Evolutionary conservation across 2,329 filamentous ascomycete species (phyloP).

Genomic region (Monosporascus cannonballus): DNA sequence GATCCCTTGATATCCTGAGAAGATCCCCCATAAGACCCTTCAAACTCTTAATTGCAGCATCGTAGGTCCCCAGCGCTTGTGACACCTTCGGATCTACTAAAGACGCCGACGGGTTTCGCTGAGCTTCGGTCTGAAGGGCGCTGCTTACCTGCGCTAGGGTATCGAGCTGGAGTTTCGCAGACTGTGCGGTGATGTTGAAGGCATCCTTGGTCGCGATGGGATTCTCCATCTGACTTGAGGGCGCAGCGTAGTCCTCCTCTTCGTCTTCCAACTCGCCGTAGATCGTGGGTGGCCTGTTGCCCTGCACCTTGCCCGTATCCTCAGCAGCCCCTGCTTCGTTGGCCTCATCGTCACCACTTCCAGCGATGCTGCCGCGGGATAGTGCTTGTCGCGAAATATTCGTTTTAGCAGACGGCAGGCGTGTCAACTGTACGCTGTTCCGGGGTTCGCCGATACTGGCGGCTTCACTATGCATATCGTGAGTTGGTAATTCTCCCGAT

Average conservation of each 20-base stretch:
- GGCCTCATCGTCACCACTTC: slow-evolving; percentile 46
- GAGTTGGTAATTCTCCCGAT: slow-evolving; percentile 38
- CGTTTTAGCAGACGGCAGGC: slow-evolving; percentile 31
- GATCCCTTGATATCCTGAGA: slow-evolving; percentile 85
- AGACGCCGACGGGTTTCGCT: slow-evolving; percentile 61
- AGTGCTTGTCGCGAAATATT: slow-evolving; percentile 22
- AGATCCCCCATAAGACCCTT: slow-evolving; percentile 80
- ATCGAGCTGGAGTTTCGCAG: slow-evolving; percentile 86
- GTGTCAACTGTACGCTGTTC: slow-evolving; percentile 40
- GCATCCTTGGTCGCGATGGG: slow-evolving; percentile 79
- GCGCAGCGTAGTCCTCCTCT: slow-evolving; percentile 71
- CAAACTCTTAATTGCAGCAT: slow-evolving; percentile 81
- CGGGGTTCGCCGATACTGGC: slow-evolving; percentile 44
- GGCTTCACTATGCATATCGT: slow-evolving; percentile 44
- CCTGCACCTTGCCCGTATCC: slow-evolving; percentile 30
- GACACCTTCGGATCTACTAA: slow-evolving; percentile 72
- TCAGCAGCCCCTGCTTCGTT: slow-evolving; percentile 41
- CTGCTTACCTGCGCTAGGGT: slow-evolving; percentile 78
- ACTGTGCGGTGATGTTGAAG: slow-evolving; percentile 95
- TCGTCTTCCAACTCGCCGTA: slow-evolving; percentile 41
- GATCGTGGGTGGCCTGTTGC: slow-evolving; percentile 28
- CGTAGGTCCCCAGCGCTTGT: slow-evolving; percentile 79
- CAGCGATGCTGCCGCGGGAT: slow-evolving; percentile 39
- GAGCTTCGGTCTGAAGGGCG: slow-evolving; percentile 69
- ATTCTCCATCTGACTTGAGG: slow-evolving; percentile 70